phyloP scores from a whole-genome alignment of 1,284 basidiomycete species.

The Ustilago loliicola region DNA sequence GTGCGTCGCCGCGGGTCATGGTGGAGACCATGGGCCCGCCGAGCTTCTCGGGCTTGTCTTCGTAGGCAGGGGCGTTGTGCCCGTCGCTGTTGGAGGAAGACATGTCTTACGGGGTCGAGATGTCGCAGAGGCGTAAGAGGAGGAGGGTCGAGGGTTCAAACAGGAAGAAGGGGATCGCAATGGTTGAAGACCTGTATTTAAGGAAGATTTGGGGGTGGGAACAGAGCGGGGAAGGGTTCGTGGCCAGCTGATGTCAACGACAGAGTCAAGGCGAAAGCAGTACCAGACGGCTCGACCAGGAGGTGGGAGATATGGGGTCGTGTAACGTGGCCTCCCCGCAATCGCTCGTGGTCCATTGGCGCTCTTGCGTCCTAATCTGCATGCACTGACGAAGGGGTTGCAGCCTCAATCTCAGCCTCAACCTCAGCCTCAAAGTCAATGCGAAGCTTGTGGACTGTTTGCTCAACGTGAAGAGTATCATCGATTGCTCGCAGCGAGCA shows the following conservation, averaged over 20 bases:
- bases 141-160: background rate
- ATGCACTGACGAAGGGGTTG: background rate
- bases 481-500: background rate
- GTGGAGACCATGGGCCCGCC: slow-evolving; percentile 26
- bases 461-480: background rate
- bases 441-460: background rate
- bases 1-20: slow-evolving; percentile 17
- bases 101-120: slow-evolving; percentile 15
- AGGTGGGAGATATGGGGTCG: background rate
- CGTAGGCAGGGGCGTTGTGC: slow-evolving; percentile 15
- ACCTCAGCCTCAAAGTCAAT: background rate
- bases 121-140: background rate
- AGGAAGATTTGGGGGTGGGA: background rate
- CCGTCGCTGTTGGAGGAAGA: slow-evolving; percentile 27
- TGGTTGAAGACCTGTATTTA: background rate
- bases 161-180: background rate
- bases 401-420: background rate
- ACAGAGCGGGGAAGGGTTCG: background rate
- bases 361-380: background rate
- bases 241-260: background rate
- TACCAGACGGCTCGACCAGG: background rate
- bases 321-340: background rate
- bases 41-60: slow-evolving; percentile 24
- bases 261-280: background rate
- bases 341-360: background rate